Evolutionary conservation across 2,329 filamentous ascomycete genomes (phyloP), one percentile per base, ranked within the genome.

Genomic region (Fusarium goolgardi): DNA sequence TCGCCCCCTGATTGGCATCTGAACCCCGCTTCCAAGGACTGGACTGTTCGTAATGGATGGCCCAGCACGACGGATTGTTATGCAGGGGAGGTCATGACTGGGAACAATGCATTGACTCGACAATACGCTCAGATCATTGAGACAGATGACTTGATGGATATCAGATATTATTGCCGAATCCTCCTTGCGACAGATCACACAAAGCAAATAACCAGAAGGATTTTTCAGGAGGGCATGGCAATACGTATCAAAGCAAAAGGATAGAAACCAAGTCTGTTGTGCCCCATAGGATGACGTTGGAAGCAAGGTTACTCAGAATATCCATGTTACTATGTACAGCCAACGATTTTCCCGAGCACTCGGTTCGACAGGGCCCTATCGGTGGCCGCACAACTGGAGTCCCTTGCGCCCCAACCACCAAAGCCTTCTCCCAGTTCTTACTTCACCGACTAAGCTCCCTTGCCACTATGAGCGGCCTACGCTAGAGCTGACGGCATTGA

Each of bases 351-450:
- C 64, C 72, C 71, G 57, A 69, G 56, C 55, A 64, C 44, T 63
- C 51, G 73, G 73, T 72, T 71, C 63, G 49, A 50, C 45, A 25
- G 39, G 73, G 73, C 46, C 71, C 73, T 70, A 75, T 75, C 73
- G 73, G 72, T 60, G 73, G 70, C 59, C 72, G 69, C 61, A 29
- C 49, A 41, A 62, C 59, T 57, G 61, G 69, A 60, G 52, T 45
- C 53, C 55, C 35, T 59, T 35, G 54, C 55, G 50, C 58, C 63
- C 69, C 63, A 63, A 61, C 59, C 63, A 62, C 34, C 59, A 63
- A 52, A 55, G 43, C 32, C 56, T 65, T 65, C 23, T 59, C 52
- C 40, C 23, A 39, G 41, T 62, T 60, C 58, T 70, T 29, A 62
- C 59, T 68, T 63, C 62, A 71, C 64, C 63, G 60, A 69, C 60